Evolutionary conservation across 768 basidiomycete species (phyloP), one percentile per base, ranked within the genome.

Genomic region (Tricholoma matsutake): DNA sequence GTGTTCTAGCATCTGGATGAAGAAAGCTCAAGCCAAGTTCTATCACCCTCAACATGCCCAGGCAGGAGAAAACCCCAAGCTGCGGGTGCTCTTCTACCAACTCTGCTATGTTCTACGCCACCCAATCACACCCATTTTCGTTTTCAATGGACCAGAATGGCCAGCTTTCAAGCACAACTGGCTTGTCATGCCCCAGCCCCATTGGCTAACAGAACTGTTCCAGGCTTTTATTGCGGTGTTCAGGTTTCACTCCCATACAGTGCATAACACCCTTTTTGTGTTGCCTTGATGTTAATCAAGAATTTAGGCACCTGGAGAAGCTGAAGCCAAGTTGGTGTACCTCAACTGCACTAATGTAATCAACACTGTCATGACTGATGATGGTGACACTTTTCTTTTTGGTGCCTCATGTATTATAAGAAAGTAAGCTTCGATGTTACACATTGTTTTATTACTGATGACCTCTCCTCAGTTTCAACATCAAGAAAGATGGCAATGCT

Each of bases 271-370:
- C 16, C 2, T 37, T 37, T 37, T 37, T 37, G 13, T 7, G 60
- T 58, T 20, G 34, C 57, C n/a, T 25, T 10, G 29, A 22, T 35
- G 78, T n/a, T n/a, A n/a, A n/a, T n/a, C n/a, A n/a, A n/a, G n/a
- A n/a, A n/a, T n/a, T n/a, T n/a, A n/a, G n/a, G 80, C 81, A 6
- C 73, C 73, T 10, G 80, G 80, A 28, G 80, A 82, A 67, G 81
- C 81, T 1, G 81, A 83, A 61, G 81, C 81, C 0, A 79, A 84
- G 60, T 73, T 83, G 2, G 81, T 79, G 1, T 63, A 70, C 10
- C 76, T 83, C 63, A 79, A 78, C 54, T 55, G 62, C 1, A 55
- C 61, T 28, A 77, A 75, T 7, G 59, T 71, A 53, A 77, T 85
- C 22, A 82, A 83, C 63, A 75, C 76, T 0, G 71, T 83, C 11